Conservation (phyloP, 371 early-diverging fungal genomes). For the Mortierella sp. region DNA sequence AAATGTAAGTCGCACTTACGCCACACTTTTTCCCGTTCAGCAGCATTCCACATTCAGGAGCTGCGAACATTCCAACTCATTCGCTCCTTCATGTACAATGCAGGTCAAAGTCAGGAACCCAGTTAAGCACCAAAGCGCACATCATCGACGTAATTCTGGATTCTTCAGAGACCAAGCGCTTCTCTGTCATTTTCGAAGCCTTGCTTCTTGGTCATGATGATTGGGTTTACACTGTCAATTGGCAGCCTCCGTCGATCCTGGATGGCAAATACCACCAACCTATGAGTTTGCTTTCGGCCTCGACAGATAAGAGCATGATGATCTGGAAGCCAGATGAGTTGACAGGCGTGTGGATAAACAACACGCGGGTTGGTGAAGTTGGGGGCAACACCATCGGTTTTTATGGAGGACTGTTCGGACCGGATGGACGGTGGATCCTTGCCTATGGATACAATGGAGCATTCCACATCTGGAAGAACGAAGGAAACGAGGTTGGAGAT, state of each 20-base stretch:
- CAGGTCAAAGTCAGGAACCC: conserved; percentile 63
- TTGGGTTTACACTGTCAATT: conserved; percentile 91
- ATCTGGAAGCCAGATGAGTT: conserved; percentile 89
- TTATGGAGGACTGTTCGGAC: conserved; percentile 81
- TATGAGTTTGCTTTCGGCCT: conserved; percentile 84
- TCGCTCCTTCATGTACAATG: background rate
- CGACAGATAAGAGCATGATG: conserved; percentile 94
- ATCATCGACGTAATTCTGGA: conserved; percentile 63
- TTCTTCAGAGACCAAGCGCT: conserved; percentile 54
- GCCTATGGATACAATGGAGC: conserved; percentile 92
- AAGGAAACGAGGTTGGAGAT: conserved; percentile 56
- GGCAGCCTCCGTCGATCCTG: conserved; percentile 65
- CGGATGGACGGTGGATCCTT: conserved; percentile 73
- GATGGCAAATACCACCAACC: conserved; percentile 66
- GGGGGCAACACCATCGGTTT: conserved; percentile 89
- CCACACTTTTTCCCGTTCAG: background rate
- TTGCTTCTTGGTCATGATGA: conserved; percentile 96
- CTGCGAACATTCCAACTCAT: conserved; percentile 2
- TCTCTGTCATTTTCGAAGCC: conserved; percentile 84
- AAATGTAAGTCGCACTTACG: conserved; percentile 57
- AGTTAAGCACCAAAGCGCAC: conserved; percentile 87
- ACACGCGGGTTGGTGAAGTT: conserved; percentile 90
- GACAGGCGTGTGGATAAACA: conserved; percentile 89
- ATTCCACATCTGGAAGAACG: conserved; percentile 85
- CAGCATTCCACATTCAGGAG: too few species aligned